phyloP scores from a whole-genome alignment of 2,329 filamentous ascomycete genomes.

The Venturia nashicola region DNA sequence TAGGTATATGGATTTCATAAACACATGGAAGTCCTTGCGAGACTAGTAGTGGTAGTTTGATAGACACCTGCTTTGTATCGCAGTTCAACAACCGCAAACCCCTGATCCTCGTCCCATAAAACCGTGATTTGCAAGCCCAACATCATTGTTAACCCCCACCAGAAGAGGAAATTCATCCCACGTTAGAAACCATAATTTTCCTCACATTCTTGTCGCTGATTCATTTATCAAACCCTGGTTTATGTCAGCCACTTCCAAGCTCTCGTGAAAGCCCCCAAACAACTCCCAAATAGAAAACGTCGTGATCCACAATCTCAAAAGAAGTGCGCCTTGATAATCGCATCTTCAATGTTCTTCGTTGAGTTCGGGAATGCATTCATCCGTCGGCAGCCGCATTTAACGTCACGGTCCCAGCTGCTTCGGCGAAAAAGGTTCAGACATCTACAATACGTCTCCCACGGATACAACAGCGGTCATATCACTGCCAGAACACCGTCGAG shows the following conservation, averaged over 20 bases:
- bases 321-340: neutral
- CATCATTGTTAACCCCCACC: neutral
- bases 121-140: neutral
- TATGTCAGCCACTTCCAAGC: neutral
- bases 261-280: neutral
- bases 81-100: neutral
- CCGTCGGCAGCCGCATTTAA: neutral
- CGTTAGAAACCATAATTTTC: neutral
- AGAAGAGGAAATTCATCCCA: neutral
- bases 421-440: neutral
- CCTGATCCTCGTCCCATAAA: neutral
- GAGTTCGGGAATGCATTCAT: neutral
- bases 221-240: neutral
- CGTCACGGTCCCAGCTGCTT: neutral
- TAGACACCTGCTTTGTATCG: neutral
- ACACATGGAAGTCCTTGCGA: neutral
- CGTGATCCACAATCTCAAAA: neutral
- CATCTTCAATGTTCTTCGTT: constrained; percentile 2
- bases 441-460: neutral
- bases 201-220: neutral
- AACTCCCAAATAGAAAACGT: neutral
- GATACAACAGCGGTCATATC: neutral
- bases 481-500: neutral
- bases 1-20: neutral
- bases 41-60: neutral